Base-by-base conservation (phyloP, 2,329 filamentous ascomycete genomes). In the Plenodomus biglobosus region DNA sequence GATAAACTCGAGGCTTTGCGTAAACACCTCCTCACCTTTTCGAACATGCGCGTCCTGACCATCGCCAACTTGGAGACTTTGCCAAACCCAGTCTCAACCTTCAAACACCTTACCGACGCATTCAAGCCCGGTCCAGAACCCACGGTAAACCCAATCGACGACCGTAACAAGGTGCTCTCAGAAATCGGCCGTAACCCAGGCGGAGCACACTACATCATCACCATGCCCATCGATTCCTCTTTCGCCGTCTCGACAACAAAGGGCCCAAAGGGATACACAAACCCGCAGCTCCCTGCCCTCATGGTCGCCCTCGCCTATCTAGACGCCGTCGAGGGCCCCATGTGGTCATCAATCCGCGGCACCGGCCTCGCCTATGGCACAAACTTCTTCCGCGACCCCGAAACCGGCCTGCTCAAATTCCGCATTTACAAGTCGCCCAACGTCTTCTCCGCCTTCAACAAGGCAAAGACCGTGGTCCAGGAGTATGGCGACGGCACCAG, bases 321-420 rank as follows among this genome's bases (percentile, higher is more conserved):
- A 52, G 92, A 96, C 66, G 86, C 91, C 1, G 88, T 95, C 16
- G 94, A 99, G 72, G 94, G 94, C 0, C 94, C 94, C 0, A 83
- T 99, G 24, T 97, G 94, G 92, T 87, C 87, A 55, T 90, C 90
- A 0, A 88, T 97, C 40, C 90, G 94, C 39, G 94, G 94, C 46
- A 94, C 90, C 37, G 94, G 94, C 38, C 85, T 97, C 43, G 94
- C 94, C 0, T 99, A 99, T 66, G 92, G 92, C 44, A 86, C 88
- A 1, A 84, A 82, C 61, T 95, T 97, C 66, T 80, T 80, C 38
- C 85, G 88, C 38, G 87, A 90, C 64, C 76, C 89, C 21, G 90
- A 94, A 64, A 85, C 84, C 1, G 94, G 92, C 2, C 83, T 88
- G 41, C 76, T 96, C 42, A 86, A 89, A 52, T 95, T 95, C 75